Percentiles rank a stretch among this genome's conserved stretches.
Evolutionary conservation across 129 eudicot genomes (phyloP).

Genomic region (sunflower (Helianthus annuus)): HanXRQr2.0-SUNRISE NC_035440.2:46470711-46471210

Average conservation of each 20-base stretch:
- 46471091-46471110: background rate
- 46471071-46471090: background rate
- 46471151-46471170: background rate
- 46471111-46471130: conserved; percentile 1
- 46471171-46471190: background rate
- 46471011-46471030: background rate
- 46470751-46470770: background rate
- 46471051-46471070: conserved; percentile 16
- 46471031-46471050: conserved; percentile 1
- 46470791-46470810: background rate
- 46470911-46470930: conserved; percentile 11
- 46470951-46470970: conserved; percentile 13
- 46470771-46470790: background rate
- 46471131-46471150: background rate
- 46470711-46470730: background rate
- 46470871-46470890: conserved; percentile 2
- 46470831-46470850: background rate
- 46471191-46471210: background rate
- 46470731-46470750: background rate
- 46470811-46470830: background rate
- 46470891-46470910: background rate
- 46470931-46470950: conserved; percentile 17
- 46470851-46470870: background rate
- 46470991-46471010: background rate
- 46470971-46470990: conserved; percentile 3